phyloP scores from a whole-genome alignment of 2,329 filamentous ascomycete genomes.

The Alternaria infectoria region DNA sequence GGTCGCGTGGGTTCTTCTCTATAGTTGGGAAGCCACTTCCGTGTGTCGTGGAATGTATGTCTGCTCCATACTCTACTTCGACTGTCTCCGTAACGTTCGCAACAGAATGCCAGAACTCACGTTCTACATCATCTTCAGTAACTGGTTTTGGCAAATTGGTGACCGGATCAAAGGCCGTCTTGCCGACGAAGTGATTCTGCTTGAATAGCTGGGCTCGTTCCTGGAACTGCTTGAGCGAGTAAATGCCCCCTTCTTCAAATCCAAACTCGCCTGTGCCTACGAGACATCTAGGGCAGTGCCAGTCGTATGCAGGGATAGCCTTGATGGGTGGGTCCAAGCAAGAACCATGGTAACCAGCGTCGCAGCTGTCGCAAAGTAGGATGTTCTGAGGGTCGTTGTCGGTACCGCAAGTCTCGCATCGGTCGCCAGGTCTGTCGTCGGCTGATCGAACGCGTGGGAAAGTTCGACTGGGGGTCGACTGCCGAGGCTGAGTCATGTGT shows the following conservation, averaged over 20 bases:
- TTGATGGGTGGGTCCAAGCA: slow-evolving; percentile 89
- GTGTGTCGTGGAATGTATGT: slow-evolving; percentile 97
- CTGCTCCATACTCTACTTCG: slow-evolving; percentile 96
- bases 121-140: slow-evolving; percentile 93
- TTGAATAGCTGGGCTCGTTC: slow-evolving; percentile 96
- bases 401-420: slow-evolving; percentile 86
- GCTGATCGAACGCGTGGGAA: slow-evolving; percentile 60
- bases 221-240: slow-evolving; percentile 94
- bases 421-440: slow-evolving; percentile 65
- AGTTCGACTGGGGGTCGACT: slow-evolving; percentile 71
- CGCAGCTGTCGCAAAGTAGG: slow-evolving; percentile 88
- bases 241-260: slow-evolving; percentile 94
- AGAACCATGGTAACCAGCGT: slow-evolving; percentile 82
- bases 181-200: slow-evolving; percentile 87
- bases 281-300: slow-evolving; percentile 94
- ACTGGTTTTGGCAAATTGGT: slow-evolving; percentile 81
- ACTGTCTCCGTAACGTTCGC: slow-evolving; percentile 94
- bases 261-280: slow-evolving; percentile 97
- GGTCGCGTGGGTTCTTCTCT: slow-evolving; percentile 85
- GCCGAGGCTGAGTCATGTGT: slow-evolving; percentile 93
- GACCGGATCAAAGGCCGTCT: slow-evolving; percentile 85
- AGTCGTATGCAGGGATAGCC: slow-evolving; percentile 80
- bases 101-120: slow-evolving; percentile 95
- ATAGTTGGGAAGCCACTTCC: slow-evolving; percentile 96
- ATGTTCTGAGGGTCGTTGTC: slow-evolving; percentile 74